Evolutionary conservation across 176 grass and related monocot genomes (phyloP), one percentile per base, ranked within the genome.

Genomic region (Tillandsia fasciculata): DNA sequence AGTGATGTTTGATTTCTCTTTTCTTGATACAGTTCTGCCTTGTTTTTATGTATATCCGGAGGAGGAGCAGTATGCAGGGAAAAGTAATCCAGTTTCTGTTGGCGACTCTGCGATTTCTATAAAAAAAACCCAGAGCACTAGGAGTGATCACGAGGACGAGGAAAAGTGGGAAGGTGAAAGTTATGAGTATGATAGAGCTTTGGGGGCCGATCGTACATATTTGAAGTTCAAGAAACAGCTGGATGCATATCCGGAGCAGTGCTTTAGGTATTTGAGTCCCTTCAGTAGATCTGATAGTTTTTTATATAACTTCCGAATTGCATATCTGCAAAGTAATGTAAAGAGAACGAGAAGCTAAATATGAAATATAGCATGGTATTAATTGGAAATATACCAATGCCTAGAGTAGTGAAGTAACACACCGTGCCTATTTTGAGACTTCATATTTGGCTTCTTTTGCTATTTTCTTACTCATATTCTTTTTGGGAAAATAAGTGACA

Each of bases 171-270:
- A 90, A 82, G 89, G 77, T 24, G 94, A 97, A 77, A 83, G 72
- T 6, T 99, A 99, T 68, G 89, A 99, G 50, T 93, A 93, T 68
- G 89, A 93, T 77, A 90, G 58, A 69, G 87, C 94, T 82, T 64
- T 87, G 76, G 82, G 86, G 68, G 89, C 79, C 48, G 94, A 99
- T 61, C 82, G 89, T 64, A 88, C 72, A 52, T 99, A 83, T 79
- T 75, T 93, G 69, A 99, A 99, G 78, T 99, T 99, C 52, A 99
- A 99, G 82, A 99, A 93, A 86, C 66, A 76, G 27, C 73, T 99
- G 83, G 89, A 93, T 87, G 79, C 82, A 70, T 75, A 85, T 77
- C 94, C 89, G 33, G 84, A 82, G 51, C 94, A 93, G 72, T 99
- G 89, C 77, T 79, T 93, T 63, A 99, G 94, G 94, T 97, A 87